Base-by-base conservation (phyloP, 2,329 filamentous ascomycete genomes). In the Penicillium sp. region DNA sequence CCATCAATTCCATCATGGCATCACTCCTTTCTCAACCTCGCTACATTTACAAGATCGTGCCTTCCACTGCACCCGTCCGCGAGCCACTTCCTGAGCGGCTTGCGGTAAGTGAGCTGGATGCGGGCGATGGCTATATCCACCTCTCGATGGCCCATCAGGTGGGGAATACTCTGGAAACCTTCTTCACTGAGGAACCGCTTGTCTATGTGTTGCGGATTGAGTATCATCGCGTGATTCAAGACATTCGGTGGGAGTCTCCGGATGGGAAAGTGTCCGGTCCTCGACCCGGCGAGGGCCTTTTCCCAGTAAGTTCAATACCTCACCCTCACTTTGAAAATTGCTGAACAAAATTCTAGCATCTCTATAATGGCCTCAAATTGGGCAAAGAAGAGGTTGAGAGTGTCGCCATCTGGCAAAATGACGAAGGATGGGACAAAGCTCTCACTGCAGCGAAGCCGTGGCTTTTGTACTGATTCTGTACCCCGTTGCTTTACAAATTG, bases 31-130 rank as follows among this genome's bases (percentile, higher is more conserved):
- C 60, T 19, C 60, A 67, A 18, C 70, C 70, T 27, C 58, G 59
- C 23, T 75, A 69, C 51, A 51, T 74, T 55, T 75, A 75, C 60
- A 75, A 75, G 55, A 66, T 75, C 41, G 53, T 74, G 8, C 67
- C 73, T 16, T 74, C 72, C 9, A 64, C 68, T 3, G 46, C 65
- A 8, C 69, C 69, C 3, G 65, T 74, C 23, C 67, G 66, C 14
- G 69, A 74, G 50, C 66, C 71, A 30, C 57, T 73, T 38, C 71
- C 71, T 29, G 70, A 73, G 10, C 60, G 61, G 30, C 64, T 75
- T 23, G 64, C 70, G 2, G 66, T 74, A 47, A 74, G 72, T 51
- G 64, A 73, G 32, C 53, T 75, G 30, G 73, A 75, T 52, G 51
- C 67, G 43, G 55, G 60, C 19, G 71, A 69, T 7, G 70, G 68